These are phyloP conservation scores for Schizochytrium sp. DNA, from an alignment of 108 stramenopile species.

Conservation along the genomic window DNA sequence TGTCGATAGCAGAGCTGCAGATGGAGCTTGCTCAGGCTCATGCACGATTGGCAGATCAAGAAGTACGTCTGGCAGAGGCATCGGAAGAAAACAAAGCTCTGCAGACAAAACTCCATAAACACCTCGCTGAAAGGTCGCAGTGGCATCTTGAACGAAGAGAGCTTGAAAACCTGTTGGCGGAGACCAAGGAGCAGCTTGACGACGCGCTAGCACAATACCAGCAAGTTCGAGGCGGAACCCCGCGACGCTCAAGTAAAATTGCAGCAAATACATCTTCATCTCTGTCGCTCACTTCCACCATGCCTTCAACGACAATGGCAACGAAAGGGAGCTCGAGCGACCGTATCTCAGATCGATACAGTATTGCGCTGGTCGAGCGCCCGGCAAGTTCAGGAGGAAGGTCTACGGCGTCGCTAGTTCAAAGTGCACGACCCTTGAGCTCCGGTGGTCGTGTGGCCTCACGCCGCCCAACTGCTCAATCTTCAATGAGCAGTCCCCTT, in stretches of 20 bases:
- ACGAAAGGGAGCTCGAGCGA: no score
- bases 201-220: not conserved
- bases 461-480: not conserved
- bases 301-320: no score
- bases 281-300: no score
- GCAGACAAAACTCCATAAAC: not conserved
- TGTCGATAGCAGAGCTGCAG: constrained; percentile 42
- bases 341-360: no score
- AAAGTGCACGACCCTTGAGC: not conserved
- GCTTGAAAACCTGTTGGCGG: not conserved
- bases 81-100: not conserved
- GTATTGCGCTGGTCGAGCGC: no score
- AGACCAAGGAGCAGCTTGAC: not conserved
- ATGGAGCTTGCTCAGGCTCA: constrained; percentile 11
- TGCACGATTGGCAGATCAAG: constrained; percentile 37
- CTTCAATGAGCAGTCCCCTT: not conserved
- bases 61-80: not conserved
- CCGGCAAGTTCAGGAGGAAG: no score
- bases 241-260: not conserved
- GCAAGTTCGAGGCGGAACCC: not conserved
- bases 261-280: no score
- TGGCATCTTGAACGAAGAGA: constrained; percentile 24
- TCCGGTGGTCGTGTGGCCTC: not conserved
- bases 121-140: not conserved
- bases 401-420: not conserved